These are phyloP conservation scores for Pythium vanterpoolii DNA, from an alignment of 352 stramenopile genomes.

Conservation along the genomic window DNA sequence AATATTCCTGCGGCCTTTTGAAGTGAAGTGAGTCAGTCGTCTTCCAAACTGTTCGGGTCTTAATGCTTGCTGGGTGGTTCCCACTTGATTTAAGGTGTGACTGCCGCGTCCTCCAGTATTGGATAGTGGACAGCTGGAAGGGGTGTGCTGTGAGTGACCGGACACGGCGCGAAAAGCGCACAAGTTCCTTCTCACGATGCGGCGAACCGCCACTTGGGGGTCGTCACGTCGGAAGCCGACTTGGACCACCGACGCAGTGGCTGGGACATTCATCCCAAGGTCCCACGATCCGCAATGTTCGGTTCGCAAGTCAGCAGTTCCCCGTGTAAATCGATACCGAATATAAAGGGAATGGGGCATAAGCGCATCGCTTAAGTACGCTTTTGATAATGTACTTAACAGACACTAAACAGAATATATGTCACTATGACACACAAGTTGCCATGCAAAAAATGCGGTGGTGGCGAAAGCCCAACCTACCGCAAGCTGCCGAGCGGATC, in stretches of 20 bases:
- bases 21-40: no score
- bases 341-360: neutral
- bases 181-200: no score
- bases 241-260: neutral
- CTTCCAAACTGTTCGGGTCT: no score
- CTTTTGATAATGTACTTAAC: neutral
- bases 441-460: conserved; percentile 17
- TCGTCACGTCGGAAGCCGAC: neutral
- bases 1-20: no score
- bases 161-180: no score
- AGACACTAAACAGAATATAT: neutral
- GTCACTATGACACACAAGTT: conserved; percentile 3
- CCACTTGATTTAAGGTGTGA: no score
- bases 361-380: neutral
- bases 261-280: no score
- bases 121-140: no score
- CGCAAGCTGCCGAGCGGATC: neutral
- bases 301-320: conserved; percentile 5
- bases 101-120: no score
- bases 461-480: conserved; percentile 17
- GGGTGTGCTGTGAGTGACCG: no score
- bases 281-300: neutral
- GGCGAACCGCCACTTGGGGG: no score
- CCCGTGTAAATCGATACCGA: neutral
- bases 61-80: no score